Conservation (phyloP, 805 yeast species). For the Pichia cabralensis region DNA sequence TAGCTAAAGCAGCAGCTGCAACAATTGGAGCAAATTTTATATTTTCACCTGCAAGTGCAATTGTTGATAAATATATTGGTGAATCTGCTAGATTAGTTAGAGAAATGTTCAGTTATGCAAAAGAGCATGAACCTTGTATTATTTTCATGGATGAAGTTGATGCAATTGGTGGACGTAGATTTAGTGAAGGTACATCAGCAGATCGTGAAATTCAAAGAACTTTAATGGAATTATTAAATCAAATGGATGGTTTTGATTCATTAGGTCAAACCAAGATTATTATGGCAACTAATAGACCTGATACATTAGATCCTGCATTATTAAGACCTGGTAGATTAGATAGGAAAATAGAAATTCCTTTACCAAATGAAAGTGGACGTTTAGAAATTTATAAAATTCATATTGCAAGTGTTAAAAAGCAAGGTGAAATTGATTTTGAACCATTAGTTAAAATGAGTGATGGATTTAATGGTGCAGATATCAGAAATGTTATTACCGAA, state of each 20-base stretch:
- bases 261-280: slow-evolving; percentile 94
- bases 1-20: slow-evolving; percentile 98
- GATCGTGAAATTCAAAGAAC: slow-evolving; percentile 98
- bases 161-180: slow-evolving; percentile 97
- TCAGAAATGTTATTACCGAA: slow-evolving; percentile 94
- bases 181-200: slow-evolving; percentile 96
- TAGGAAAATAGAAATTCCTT: slow-evolving; percentile 88
- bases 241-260: slow-evolving; percentile 97
- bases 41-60: slow-evolving; percentile 96
- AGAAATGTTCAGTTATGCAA: slow-evolving; percentile 97
- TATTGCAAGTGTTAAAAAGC: slow-evolving; percentile 71
- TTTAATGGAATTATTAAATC: slow-evolving; percentile 90
- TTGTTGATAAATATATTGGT: slow-evolving; percentile 96
- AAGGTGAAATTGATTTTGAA: slow-evolving; percentile 95
- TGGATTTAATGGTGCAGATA: slow-evolving; percentile 98
- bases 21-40: slow-evolving; percentile 97
- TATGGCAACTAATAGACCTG: slow-evolving; percentile 99
- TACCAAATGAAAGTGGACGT: slow-evolving; percentile 95
- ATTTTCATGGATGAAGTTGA: slow-evolving; percentile 98
- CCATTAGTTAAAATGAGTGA: slow-evolving; percentile 98
- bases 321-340: slow-evolving; percentile 96
- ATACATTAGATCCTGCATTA: slow-evolving; percentile 93
- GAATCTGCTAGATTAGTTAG: slow-evolving; percentile 94
- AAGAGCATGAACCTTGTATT: slow-evolving; percentile 96
- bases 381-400: slow-evolving; percentile 91